Evolutionary conservation across 805 yeast genomes (phyloP), one percentile per base, ranked within the genome.

Genomic region (Candida broadrunensis): DNA sequence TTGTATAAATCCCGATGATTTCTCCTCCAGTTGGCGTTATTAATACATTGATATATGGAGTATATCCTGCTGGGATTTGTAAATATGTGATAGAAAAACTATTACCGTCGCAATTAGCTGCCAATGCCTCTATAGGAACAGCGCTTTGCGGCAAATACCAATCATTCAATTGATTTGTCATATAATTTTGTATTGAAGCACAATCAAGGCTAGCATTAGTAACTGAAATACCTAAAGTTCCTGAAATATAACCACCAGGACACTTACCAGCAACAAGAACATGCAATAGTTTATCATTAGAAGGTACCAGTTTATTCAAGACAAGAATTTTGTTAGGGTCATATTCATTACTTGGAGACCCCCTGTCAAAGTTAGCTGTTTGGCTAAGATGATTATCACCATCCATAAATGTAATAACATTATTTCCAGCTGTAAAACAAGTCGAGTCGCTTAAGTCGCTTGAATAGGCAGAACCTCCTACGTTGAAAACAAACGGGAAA

Each of bases 401-500:
- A 41, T 53, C 58, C 14, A 33, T 23, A 17, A 36, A 54, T 3
- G 45, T 41, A 9, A 50, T 44, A 8, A 54, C 48, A 19, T 61
- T 59, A 3, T 30, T 4, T 5, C 65, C 65, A 11, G 43, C 37
- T 8, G 29, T 30, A 35, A 49, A 57, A 18, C 48, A 42, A 3
- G 34, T 33, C 5, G 65, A 48, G 36, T 42, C 49, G 19, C 44
- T 25, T 27, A 54, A 30, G 38, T 60, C 59, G 24, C 39, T 36
- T 13, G 39, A 17, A 14, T 27, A 35, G n/a, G 47, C 46, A 8
- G 50, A 47, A 12, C 48, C 46, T 35, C 58, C 58, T 29, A 44
- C 40, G 29, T 49, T 52, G 37, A 60, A 61, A 4, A 54, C 36
- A 29, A 59, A 19, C 6, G 62, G 60, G 38, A 61, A 50, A 7